phyloP scores from a whole-genome alignment of 2,329 filamentous ascomycete species.

The Botryotinia narcissicola region DNA sequence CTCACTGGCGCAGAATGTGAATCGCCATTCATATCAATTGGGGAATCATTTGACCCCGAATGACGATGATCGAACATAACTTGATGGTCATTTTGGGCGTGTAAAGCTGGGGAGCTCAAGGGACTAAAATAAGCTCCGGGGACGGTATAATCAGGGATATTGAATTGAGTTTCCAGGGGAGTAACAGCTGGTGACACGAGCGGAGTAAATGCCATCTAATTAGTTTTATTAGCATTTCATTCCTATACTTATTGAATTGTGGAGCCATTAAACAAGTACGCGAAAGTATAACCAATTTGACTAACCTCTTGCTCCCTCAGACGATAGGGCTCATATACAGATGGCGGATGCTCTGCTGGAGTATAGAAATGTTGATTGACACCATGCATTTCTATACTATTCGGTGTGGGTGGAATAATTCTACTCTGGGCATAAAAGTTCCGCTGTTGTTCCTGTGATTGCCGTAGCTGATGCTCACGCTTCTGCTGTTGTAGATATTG shows the following conservation, averaged over 20 bases:
- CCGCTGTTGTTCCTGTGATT: constrained; percentile 48
- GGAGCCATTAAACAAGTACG: neutral
- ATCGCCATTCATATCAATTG: constrained; percentile 36
- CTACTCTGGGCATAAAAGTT: constrained; percentile 55
- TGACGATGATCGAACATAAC: constrained; percentile 41
- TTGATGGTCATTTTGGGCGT: constrained; percentile 62
- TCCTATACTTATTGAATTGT: neutral
- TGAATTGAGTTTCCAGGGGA: constrained; percentile 69
- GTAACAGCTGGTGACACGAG: constrained; percentile 83
- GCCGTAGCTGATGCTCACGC: constrained; percentile 52
- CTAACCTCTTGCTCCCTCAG: constrained; percentile 67
- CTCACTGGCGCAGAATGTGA: constrained; percentile 32
- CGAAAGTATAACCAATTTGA: constrained; percentile 23
- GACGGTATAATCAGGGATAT: constrained; percentile 51
- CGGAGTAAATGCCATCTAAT: constrained; percentile 72
- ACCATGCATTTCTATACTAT: constrained; percentile 73
- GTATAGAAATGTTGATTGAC: constrained; percentile 57
- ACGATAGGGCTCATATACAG: constrained; percentile 60
- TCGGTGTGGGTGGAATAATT: constrained; percentile 75
- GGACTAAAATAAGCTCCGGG: constrained; percentile 78
- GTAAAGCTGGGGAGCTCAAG: constrained; percentile 75
- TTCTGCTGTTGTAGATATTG: constrained; percentile 64
- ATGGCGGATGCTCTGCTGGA: constrained; percentile 51
- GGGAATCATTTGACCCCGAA: constrained; percentile 39
- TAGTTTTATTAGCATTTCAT: constrained; percentile 3